These are phyloP conservation scores for Microbotryum saponariae DNA, from an alignment of 1,284 basidiomycete species.

Conservation along the genomic window DNA sequence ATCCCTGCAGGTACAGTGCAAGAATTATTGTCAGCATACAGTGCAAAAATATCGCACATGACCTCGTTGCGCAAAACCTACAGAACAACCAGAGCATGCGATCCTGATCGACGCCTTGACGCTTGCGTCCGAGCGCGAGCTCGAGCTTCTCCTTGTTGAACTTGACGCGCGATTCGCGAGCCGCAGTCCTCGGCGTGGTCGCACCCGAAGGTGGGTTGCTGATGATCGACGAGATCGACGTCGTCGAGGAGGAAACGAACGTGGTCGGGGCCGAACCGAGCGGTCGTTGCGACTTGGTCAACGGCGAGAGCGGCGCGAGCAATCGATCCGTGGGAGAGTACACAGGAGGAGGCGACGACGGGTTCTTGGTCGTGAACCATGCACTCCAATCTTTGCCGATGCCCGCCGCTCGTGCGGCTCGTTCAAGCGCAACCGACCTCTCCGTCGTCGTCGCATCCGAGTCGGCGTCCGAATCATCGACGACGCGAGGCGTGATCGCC, in stretches of 20 bases:
- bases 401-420: background rate
- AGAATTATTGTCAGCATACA: no score
- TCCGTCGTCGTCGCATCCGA: background rate
- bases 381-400: slow-evolving; percentile 11
- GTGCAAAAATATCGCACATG: background rate
- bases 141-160: background rate
- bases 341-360: slow-evolving; percentile 27
- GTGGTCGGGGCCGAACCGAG: no score
- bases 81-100: slow-evolving; percentile 2
- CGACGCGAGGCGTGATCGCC: background rate
- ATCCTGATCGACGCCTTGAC: background rate
- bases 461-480: background rate
- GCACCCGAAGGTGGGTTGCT: no score
- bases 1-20: background rate
- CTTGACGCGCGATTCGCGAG: background rate
- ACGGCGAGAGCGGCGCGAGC: no score
- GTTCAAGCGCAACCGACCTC: slow-evolving; percentile 4
- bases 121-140: no score
- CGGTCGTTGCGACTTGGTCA: no score
- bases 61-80: background rate
- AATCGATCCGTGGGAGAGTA: slow-evolving; percentile 18
- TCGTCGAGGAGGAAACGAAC: no score
- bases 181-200: no score
- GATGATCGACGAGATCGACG: no score
- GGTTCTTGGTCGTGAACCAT: slow-evolving; percentile 14